These are phyloP conservation scores for Thermothelomyces thermophilus DNA, from an alignment of 2,329 filamentous ascomycete genomes.

Conservation along the genomic window DNA sequence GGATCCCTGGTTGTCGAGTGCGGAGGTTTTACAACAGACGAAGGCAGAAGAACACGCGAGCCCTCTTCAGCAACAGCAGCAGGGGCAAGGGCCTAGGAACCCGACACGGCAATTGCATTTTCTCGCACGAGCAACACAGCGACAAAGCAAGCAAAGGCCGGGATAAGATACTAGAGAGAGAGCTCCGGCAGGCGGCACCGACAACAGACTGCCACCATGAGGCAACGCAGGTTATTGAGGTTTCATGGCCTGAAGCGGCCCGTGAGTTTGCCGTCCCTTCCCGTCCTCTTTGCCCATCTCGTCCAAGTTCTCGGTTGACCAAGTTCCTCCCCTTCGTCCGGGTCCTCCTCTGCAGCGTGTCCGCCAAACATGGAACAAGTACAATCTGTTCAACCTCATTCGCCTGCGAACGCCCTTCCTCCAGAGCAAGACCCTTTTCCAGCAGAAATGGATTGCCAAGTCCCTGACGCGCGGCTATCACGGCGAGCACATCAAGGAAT, in stretches of 20 bases:
- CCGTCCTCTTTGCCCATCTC: neutral
- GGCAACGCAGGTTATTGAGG: conserved; percentile 49
- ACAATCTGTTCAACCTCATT: conserved; percentile 85
- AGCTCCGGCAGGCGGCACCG: neutral
- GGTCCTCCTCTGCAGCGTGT: conserved; percentile 58
- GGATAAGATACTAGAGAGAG: neutral
- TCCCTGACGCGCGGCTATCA: conserved; percentile 79
- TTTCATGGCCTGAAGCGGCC: conserved; percentile 62
- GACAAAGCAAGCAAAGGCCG: neutral
- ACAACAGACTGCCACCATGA: conserved; percentile 35
- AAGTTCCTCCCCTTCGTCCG: neutral
- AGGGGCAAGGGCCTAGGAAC: conserved; percentile 5
- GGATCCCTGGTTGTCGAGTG: neutral
- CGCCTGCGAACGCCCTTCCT: conserved; percentile 43
- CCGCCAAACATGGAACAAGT: conserved; percentile 95
- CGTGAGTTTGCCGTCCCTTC: conserved; percentile 48
- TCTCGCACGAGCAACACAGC: neutral
- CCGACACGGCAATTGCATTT: conserved; percentile 4
- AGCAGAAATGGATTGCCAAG: conserved; percentile 97
- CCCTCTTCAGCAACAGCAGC: neutral
- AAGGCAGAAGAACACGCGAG: too few species aligned
- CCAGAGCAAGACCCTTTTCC: conserved; percentile 69
- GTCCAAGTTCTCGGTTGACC: conserved; percentile 4
- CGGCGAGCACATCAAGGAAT: conserved; percentile 88
- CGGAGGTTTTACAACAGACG: too few species aligned